These are phyloP conservation scores for Pyrenophora teres DNA, from an alignment of 2,329 filamentous ascomycete species.

Conservation along the genomic window DNA sequence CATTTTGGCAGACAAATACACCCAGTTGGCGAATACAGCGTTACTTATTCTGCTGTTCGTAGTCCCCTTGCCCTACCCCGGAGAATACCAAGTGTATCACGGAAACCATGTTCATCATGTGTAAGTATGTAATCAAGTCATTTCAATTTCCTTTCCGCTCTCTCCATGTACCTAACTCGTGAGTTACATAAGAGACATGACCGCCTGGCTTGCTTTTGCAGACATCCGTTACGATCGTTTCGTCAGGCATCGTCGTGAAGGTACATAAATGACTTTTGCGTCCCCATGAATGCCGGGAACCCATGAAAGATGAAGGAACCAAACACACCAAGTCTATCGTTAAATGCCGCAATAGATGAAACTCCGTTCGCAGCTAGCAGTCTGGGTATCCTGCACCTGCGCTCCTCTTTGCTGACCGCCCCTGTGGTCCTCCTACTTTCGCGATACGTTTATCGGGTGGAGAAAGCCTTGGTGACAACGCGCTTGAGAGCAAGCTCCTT, in stretches of 20 bases:
- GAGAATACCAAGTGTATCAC: too few relatives aligned
- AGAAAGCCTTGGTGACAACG: constrained; percentile 97
- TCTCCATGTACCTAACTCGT: constrained; percentile 19
- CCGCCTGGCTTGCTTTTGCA: constrained; percentile 29
- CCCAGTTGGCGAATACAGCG: too few relatives aligned
- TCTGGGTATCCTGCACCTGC: constrained; percentile 40
- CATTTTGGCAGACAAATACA: too few relatives aligned
- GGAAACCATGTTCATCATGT: too few relatives aligned
- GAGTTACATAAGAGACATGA: constrained; percentile 28
- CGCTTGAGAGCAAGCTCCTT: constrained; percentile 98
- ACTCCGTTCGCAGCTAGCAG: constrained; percentile 38
- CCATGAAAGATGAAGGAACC: constrained; percentile 34
- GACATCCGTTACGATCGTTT: constrained; percentile 32
- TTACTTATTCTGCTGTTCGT: too few relatives aligned
- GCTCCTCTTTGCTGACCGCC: constrained; percentile 25
- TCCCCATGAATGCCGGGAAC: constrained; percentile 32
- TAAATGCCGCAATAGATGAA: constrained; percentile 39
- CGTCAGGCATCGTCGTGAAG: constrained; percentile 38
- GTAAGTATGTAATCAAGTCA: constrained; percentile 6
- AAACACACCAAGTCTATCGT: constrained; percentile 45
- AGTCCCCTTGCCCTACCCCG: too few relatives aligned
- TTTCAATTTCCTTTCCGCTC: constrained; percentile 27
- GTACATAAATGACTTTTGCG: constrained; percentile 36
- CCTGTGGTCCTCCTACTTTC: constrained; percentile 6
- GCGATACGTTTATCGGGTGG: constrained; percentile 69